Base-by-base conservation (phyloP, 192 early-diverging fungal species). In the Geranomyces variabilis region DNA sequence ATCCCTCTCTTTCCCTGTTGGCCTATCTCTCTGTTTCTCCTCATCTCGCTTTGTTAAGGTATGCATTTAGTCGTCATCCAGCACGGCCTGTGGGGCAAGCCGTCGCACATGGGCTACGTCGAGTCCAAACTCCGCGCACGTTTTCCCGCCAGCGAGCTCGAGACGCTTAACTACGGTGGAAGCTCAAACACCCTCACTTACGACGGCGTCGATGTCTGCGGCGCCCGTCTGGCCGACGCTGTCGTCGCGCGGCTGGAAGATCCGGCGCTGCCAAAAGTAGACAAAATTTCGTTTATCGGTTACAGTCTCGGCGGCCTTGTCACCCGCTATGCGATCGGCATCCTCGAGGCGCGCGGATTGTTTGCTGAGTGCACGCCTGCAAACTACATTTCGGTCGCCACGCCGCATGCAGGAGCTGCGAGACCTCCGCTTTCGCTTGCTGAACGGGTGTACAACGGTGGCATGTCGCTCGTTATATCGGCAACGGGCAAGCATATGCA, bases 81-180 rank as follows among this genome's bases (percentile, higher is more conserved):
- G 22, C 87, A 91, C 71, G 90, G 90, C 19, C 79, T 89, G 17
- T 91, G 88, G 88, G 88, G 88, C 8, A 79, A 85, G 31, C 56
- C 74, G 14, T 59, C 19, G 1, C 88, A 90, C 79, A 63, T 91
- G 57, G 61, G 80, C 0, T 79, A 72, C 65, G 69, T 89, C 56
- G 80, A 74, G 29, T 47, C 74, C 17, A 68, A 82, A 26, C 75
- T 90, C 53, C 58, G 77, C 30, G 49, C 62, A 7, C 21, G 30
- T 13, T 56, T 33, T 28, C 36, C 36, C 36, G 3, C 36, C 36
- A 10, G 10, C 36, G 36, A 41, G 36, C 36, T 46, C 44, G 15
- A 64, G 41, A 45, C 44, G 4, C 59, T 83, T 22, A 79, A 79
- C 67, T 67, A 30, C 31, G 56, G 29, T 31, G 57, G 61, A 49